Base-by-base conservation (phyloP, 176 grass and related monocot species). In the Elymus sibiricus region DNA sequence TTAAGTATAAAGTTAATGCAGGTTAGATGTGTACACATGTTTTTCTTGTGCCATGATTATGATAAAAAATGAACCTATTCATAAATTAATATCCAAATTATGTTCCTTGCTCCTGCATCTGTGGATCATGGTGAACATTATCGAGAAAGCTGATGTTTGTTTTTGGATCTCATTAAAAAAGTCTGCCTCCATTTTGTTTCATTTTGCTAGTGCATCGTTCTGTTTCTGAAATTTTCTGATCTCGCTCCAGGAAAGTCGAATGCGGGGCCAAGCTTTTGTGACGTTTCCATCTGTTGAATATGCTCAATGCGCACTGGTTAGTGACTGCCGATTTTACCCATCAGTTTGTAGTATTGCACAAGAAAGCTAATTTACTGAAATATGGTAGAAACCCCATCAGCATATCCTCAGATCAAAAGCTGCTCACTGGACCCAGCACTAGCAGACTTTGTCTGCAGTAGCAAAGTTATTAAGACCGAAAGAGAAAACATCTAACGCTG, bases 181-280 rank as follows among this genome's bases (percentile, higher is more conserved):
- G 43, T 42, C 10, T 14, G 5, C 40, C 9, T 11, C 14, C 1
- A 7, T 53, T 2, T 53, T 53, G 49, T 13, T 76, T 83, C 34
- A 25, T 26, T 68, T 35, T 66, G 6, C 63, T 17, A 79, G 1
- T 25, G 59, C 37, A 77, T 81, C 35, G 35, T 83, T 43, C 25
- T 74, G 5, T 81, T 83, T 47, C 47, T 71, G 4, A 38, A 78
- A 62, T 69, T 55, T 56, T 74, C 69, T 85, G 66, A 62, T 87
- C 37, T 77, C 89, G 16, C 86, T 80, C 7, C 79, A 98, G 97
- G 94, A 95, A 80, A 92, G 97, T 58, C 87, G 93, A 39, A 95
- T 98, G 94, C 85, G 90, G 24, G 97, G 94, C 24, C 97, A 98
- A 92, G 94, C 97, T 27, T 98, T 98, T 63, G 90, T 98, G 86